Evolutionary conservation across 2,329 filamentous ascomycete genomes (phyloP), one percentile per base, ranked within the genome.

Genomic region (Rutstroemia sp.): DNA sequence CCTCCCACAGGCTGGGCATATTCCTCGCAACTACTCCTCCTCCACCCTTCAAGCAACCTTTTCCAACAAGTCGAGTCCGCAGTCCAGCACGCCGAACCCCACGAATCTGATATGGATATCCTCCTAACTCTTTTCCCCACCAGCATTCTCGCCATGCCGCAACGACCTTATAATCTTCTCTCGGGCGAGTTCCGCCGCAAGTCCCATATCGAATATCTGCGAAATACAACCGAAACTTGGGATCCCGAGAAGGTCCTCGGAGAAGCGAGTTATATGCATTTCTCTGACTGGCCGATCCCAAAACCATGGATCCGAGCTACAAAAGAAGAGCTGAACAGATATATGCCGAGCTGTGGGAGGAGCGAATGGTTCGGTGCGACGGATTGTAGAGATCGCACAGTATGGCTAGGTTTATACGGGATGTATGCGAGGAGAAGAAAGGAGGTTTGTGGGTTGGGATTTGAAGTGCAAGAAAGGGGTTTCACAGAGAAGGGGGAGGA

Each of bases 211-310:
- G 67, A 69, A 2, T 84, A 79, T 59, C 64, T 83, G 3, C 78
- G 78, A 1, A 48, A 54, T 45, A 73, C 72, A 54, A 65, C 73
- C 5, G 75, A 78, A 59, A 64, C 60, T 19, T 84, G 81, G 80
- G 76, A 83, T 63, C 72, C 80, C 0, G 76, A 82, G 23, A 70
- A 67, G 25, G 72, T 73, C 0, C 63, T 78, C 27, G 67, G 70
- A 4, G 77, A 82, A 61, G 78, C 80, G 3, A 82, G 80, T 58
- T 70, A 82, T 2, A 72, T 85, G 8, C 81, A 84, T 65, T 84
- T 83, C 65, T 79, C 75, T 23, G 82, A 85, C 65, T 81, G 78
- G 76, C 81, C 81, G 1, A 61, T 83, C 46, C 80, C 81, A 1
- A 83, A 83, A 61, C 81, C 81, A 2, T 83, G 80, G 80, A 60